Percentiles rank a stretch among this genome's conserved stretches.
phyloP scores from a whole-genome alignment of 331 rosid species.

The Malus hybrid region DNA sequence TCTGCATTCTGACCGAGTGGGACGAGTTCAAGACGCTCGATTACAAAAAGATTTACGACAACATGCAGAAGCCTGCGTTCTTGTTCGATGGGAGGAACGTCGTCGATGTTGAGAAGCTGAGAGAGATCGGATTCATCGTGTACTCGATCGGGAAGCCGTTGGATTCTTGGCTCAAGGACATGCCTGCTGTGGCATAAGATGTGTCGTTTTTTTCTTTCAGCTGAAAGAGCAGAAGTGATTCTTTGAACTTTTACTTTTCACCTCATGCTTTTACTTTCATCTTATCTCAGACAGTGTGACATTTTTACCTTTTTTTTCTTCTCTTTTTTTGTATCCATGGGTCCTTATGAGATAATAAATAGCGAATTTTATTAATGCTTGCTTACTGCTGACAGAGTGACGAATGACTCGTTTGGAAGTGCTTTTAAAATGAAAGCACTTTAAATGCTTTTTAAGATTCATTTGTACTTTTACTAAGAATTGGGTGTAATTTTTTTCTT shows the following conservation, averaged over 20 bases:
- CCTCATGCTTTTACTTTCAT: not conserved
- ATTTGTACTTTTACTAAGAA: too few relatives aligned
- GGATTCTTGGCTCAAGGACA: constrained; percentile 40
- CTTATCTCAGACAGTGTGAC: not conserved
- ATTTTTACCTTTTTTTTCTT: not conserved
- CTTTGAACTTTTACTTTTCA: not conserved
- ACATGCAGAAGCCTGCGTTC: constrained; percentile 69
- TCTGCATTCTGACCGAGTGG: constrained; percentile 77
- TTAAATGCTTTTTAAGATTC: too few relatives aligned
- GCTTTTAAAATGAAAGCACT: too few relatives aligned
- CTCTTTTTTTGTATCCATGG: not conserved
- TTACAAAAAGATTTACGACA: constrained; percentile 41
- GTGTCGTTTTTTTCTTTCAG: not conserved
- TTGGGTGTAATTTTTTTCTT: too few relatives aligned
- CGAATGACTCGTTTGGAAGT: too few relatives aligned
- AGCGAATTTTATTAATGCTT: not conserved
- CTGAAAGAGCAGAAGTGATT: not conserved
- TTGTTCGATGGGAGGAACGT: constrained; percentile 66
- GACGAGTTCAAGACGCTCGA: constrained; percentile 63
- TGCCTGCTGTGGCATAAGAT: constrained; percentile 25
- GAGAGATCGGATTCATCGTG: constrained; percentile 55
- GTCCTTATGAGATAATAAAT: not conserved
- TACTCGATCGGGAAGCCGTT: constrained; percentile 67
- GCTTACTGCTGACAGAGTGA: too few relatives aligned
- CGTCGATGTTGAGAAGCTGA: constrained; percentile 42